Percentiles rank a stretch among this genome's conserved stretches.
These are phyloP conservation scores for Salicornia ramosissima DNA, from an alignment of 148 eudicot species.

Conservation along the genomic window DNA sequence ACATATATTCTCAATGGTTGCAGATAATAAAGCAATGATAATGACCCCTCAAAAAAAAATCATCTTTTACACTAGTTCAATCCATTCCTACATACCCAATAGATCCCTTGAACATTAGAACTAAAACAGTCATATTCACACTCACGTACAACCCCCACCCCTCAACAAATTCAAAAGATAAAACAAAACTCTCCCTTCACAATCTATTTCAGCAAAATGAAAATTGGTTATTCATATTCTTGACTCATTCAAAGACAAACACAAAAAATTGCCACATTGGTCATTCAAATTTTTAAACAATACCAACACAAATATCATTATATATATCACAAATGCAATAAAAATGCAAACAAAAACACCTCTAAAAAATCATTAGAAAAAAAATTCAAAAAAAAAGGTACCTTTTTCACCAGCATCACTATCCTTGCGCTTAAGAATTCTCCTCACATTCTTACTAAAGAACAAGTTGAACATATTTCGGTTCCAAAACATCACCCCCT, in stretches of 20 bases:
- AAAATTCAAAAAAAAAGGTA: conserved; percentile 19
- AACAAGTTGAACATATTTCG: conserved; percentile 59
- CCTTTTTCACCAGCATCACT: conserved; percentile 94
- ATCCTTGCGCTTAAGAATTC: conserved; percentile 90
- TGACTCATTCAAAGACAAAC: conserved; percentile 8
- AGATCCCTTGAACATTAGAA: too few species aligned
- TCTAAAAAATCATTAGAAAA: neutral
- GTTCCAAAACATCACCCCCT: conserved; percentile 31
- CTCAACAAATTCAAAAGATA: neutral
- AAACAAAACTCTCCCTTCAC: neutral
- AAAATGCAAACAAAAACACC: neutral
- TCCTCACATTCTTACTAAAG: conserved; percentile 63
- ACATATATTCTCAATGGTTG: too few species aligned
- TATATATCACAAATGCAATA: neutral
- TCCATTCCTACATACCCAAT: conserved; percentile 3
- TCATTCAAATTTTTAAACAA: too few species aligned
- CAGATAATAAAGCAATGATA: conserved; percentile 7
- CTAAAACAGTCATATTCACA: too few species aligned
- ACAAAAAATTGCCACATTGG: neutral
- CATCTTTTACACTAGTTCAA: conserved; percentile 12
- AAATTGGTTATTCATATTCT: too few species aligned
- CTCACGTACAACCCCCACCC: too few species aligned
- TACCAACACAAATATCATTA: too few species aligned
- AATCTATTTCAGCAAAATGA: conserved; percentile 4
- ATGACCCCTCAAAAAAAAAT: conserved; percentile 3